Base-by-base conservation (phyloP, 768 basidiomycete genomes). In the Macrocybe gigantea region DNA sequence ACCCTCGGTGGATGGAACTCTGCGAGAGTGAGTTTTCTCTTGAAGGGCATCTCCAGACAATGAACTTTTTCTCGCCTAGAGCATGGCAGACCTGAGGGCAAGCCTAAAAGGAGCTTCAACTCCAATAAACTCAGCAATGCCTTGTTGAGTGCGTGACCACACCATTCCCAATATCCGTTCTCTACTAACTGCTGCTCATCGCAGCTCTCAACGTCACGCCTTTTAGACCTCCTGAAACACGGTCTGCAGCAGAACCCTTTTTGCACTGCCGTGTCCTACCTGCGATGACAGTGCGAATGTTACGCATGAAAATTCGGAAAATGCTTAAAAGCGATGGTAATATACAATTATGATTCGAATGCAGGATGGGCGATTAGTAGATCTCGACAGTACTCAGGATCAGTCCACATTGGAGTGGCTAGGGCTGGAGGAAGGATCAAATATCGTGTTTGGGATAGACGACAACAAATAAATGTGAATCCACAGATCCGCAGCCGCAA, bases 261-360 rank as follows among this genome's bases (percentile, higher is more conserved):
- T 52, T 67, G 37, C 58, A 22, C 22, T 22, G 89, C 12, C 79
- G 74, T 33, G 78, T 83, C 0, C 69, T 93, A 11, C 81, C 83
- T 38, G 80, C 75, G 3, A 88, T 90, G 84, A 68, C 79, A 11
- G 58, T 91, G 15, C 76, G 74, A 36, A 63, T 70, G n/a, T 70
- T 93, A 47, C 77, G 83, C 41, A 62, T 77, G 48, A 92, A 88
- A 58, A 58, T 83, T 39, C 66, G 73, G 36, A 91, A 87, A 58
- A 60, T 67, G 3, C 36, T 70, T 51, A 72, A 64, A 49, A 58
- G 52, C 49, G 59, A 61, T 34, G 62, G 57, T 33, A 62, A 60
- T 11, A 55, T 82, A 13, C 58, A 57, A 41, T 56, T 89, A 32
- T 88, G 82, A 60, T 84, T 38, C 67, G 66, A 38, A 73, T 85